Base-by-base conservation (phyloP, 2,329 filamentous ascomycete species). In the Arachnomyces sp. region DNA sequence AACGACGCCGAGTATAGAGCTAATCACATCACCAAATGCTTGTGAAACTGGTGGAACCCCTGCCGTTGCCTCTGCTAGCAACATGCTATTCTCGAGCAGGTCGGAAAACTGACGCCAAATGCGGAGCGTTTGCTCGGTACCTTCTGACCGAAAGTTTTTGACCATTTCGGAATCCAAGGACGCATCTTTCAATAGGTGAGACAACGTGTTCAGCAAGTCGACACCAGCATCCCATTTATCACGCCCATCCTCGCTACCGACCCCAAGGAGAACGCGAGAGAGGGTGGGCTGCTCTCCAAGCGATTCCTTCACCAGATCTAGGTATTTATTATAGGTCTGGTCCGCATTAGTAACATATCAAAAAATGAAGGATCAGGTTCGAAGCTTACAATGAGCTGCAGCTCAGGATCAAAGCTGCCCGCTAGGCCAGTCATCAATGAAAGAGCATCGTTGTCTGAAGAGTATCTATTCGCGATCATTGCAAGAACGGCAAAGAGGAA, bases 401-500 rank as follows among this genome's bases (percentile, higher is more conserved):
- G 74, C 35, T 82, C 73, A 9, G 85, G 79, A 35, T 75, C 72
- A 56, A 93, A 92, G 28, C 77, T 71, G 44, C 78, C 79, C 33
- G 87, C 74, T 17, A 98, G 67, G 31, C 87, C 81, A 2, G 77
- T 75, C 43, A 85, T 74, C 60, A 96, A 89, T n/a, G 74, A 74
- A 30, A 81, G 67, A 29, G 92, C 77, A 49, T 76, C 77, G 54
- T 84, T 79, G 43, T 82, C 82, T n/a, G 79, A 73, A 3, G 84
- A 81, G 58, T 94, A 93, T 55, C 84, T 83, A 57, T 95, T 87
- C n/a, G 86, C 79, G 44, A 98, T 76, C 76, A 96, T 89, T 42
- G 85, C 83, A 36, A 94, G 66, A 11, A 98, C 74, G 4, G 87
- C 88, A 52, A 87, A 94, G 16, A 96, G 70, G 54, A 93, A 94